Evolutionary conservation across 345 rosid species (phyloP).

Genomic region (Arabis hirsuta): DNA sequence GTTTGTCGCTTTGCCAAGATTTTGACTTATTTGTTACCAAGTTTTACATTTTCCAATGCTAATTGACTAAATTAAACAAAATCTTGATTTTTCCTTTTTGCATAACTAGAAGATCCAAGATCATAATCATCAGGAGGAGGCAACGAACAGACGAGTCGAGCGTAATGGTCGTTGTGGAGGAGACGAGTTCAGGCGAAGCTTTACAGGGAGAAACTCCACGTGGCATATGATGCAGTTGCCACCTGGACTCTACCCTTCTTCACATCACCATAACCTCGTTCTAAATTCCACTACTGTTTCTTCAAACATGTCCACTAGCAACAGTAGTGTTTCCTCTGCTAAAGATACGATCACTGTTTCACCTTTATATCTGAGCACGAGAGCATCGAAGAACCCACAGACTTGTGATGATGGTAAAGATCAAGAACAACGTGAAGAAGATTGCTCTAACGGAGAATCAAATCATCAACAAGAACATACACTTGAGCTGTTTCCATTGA

Average conservation of each 20-base stretch:
- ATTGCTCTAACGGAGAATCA: conserved; percentile 34
- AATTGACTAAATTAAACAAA: not conserved
- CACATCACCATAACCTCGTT: conserved; percentile 48
- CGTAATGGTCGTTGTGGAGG: conserved; percentile 31
- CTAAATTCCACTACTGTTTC: conserved; percentile 47
- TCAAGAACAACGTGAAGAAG: conserved; percentile 43
- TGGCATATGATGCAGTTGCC: conserved; percentile 68
- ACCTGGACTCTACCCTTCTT: conserved; percentile 43
- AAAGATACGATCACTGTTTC: conserved; percentile 26
- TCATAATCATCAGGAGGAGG: conserved; percentile 23
- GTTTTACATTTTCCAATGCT: conserved; percentile 33
- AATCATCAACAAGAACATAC: conserved; percentile 56
- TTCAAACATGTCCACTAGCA: conserved; percentile 25
- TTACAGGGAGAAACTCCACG: conserved; percentile 60
- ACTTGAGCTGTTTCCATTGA: conserved; percentile 73
- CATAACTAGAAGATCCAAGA: conserved; percentile 21
- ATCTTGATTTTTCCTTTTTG: not conserved
- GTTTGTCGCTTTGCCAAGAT: conserved; percentile 41
- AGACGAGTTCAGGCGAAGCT: conserved; percentile 40
- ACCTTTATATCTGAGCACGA: conserved; percentile 25
- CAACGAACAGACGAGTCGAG: conserved; percentile 18
- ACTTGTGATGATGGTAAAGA: conserved; percentile 38
- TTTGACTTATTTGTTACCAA: conserved; percentile 36
- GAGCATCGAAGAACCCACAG: conserved; percentile 43
- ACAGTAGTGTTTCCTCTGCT: conserved; percentile 23